phyloP scores from a whole-genome alignment of 257 asterid genomes.

The Petunia axillaris region DNA sequence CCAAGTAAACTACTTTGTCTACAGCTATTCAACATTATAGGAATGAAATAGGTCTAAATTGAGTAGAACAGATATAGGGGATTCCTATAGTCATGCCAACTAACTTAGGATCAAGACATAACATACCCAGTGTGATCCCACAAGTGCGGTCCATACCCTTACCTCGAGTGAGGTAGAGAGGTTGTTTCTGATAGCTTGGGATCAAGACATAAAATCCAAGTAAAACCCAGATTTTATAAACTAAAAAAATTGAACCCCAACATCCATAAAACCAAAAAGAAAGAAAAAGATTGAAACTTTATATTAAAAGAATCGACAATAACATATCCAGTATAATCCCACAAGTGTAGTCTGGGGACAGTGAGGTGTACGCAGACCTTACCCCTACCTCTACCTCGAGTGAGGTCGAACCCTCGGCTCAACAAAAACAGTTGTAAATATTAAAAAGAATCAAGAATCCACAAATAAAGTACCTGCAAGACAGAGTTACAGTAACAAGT shows the following conservation, averaged over 20 bases:
- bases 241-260: background rate
- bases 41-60: background rate
- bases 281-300: background rate
- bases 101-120: background rate
- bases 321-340: no score
- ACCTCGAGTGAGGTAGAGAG: no score
- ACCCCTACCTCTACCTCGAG: no score
- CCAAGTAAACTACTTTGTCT: no score
- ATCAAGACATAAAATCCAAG: background rate
- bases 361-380: no score
- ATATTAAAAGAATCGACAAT: background rate
- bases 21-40: no score
- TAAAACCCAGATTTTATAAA: background rate
- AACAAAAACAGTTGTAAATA: no score
- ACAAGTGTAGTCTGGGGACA: no score
- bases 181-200: no score
- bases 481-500: constrained; percentile 79
- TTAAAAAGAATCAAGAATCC: background rate
- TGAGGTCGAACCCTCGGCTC: no score
- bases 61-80: background rate
- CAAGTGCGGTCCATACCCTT: no score
- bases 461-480: constrained; percentile 44
- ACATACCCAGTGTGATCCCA: no score
- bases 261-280: background rate
- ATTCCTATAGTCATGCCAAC: background rate